A percentile compares a stretch with the other conserved stretches of the same genome.
Conservation (phyloP, 257 asterid genomes). For the Solanum lignicaule region DNA sequence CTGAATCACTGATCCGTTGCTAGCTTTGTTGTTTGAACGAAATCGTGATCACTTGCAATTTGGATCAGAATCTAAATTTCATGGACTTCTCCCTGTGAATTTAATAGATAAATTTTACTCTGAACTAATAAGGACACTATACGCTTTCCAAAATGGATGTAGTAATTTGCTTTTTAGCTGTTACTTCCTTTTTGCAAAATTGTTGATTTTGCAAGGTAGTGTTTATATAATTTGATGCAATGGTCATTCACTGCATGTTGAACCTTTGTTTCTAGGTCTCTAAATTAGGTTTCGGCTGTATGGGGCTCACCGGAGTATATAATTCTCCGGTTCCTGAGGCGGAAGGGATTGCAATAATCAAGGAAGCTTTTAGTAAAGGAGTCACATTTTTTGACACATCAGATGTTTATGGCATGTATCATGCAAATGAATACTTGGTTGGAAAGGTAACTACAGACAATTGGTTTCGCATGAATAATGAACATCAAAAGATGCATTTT, state of each 20-base stretch:
- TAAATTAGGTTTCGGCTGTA: constrained; percentile 48
- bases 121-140: not conserved
- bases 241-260: not conserved
- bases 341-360: constrained; percentile 38
- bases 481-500: not conserved
- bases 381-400: constrained; percentile 40
- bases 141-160: not conserved
- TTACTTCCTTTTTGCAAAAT: not conserved
- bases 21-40: no score
- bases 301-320: constrained; percentile 49
- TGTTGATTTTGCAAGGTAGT: not conserved
- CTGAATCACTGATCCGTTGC: not conserved
- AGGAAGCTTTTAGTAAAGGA: constrained; percentile 36
- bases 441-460: not conserved
- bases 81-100: no score
- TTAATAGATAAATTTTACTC: not conserved
- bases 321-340: constrained; percentile 35
- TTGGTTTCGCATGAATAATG: not conserved
- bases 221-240: not conserved
- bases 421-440: constrained; percentile 21
- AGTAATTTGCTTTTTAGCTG: not conserved
- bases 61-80: no score
- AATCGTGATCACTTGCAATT: not conserved
- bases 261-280: constrained; percentile 28
- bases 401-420: constrained; percentile 31